Base-by-base conservation (phyloP, 108 stramenopile genomes). In the Fistulifera solaris region DNA sequence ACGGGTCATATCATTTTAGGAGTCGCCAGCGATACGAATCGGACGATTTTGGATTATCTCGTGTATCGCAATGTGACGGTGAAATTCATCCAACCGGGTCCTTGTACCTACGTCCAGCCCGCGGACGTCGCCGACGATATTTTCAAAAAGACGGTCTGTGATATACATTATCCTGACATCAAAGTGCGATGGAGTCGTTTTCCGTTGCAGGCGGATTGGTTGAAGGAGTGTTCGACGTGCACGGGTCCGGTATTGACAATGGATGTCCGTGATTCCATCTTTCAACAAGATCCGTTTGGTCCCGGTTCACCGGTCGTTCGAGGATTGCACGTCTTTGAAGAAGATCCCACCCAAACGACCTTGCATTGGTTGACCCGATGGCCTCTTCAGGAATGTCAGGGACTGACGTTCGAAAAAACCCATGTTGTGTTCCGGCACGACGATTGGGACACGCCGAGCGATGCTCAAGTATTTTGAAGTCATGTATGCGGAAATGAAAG, bases 271-370 rank as follows among this genome's bases (percentile, higher is more conserved):
- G 85, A 87, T 68, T 61, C 75, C 8, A 62, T 67, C 42, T 86
- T 86, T 50, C 85, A 86, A 47, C n/a, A 51, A 23, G 77, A 87
- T 72, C 85, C 85, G 11, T 87, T 87, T 51, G 81, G 62, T 27
- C 52, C 65, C 1, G 79, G 73, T 7, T 69, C 70, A 43, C 67
- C 78, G 58, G 52, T 47, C 45, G 61, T 72, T 38, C 27, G 21
- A 45, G 67, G 73, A 3, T 42, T 83, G 8, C 75, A 80, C 49
- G 69, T 83, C 5, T 78, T 83, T 59, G 51, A 80, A 50, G 81
- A 83, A 63, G 72, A 79, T 54, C 41, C 66, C 21, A 70, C 41
- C 12, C 66, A 54, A 26, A 66, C 65, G 47, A 78, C 80, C 27
- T 69, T 67, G 11, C 79, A 87, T 56, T 83, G 81, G 79, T 55